These are phyloP conservation scores for Boletus pseudo-olivaceus DNA, from an alignment of 768 basidiomycete species.

Conservation along the genomic window DNA sequence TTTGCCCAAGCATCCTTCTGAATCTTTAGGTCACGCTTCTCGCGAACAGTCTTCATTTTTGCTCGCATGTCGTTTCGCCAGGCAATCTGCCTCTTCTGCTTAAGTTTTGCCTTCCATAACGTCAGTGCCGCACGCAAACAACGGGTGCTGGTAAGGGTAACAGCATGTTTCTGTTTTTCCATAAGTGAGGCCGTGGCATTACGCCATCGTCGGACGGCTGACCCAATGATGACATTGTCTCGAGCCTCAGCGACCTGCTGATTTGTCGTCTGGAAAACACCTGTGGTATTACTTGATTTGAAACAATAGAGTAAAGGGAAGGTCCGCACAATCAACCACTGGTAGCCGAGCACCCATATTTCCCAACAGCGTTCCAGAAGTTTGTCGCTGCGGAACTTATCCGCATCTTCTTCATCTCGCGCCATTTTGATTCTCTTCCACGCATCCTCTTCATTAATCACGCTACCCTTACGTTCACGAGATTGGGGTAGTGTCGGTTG, in stretches of 20 bases:
- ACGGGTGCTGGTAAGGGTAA: constrained; percentile 42
- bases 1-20: constrained; percentile 57
- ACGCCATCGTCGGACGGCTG: constrained; percentile 61
- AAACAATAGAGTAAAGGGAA: constrained; percentile 11
- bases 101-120: constrained; percentile 54
- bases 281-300: constrained; percentile 11
- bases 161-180: constrained; percentile 42
- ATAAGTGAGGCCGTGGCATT: constrained; percentile 34
- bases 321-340: constrained; percentile 68
- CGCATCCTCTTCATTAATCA: constrained; percentile 67
- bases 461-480: constrained; percentile 44
- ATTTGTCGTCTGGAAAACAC: constrained; percentile 55
- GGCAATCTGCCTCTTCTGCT: constrained; percentile 50
- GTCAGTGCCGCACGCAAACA: constrained; percentile 40
- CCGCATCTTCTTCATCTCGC: constrained; percentile 69
- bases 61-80: constrained; percentile 71
- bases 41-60: constrained; percentile 62
- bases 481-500: constrained; percentile 18
- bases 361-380: constrained; percentile 71
- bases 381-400: constrained; percentile 58
- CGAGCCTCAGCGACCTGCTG: constrained; percentile 68
- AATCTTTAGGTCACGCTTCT: constrained; percentile 51
- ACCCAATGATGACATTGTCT: constrained; percentile 59
- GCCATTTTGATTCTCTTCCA: constrained; percentile 75
- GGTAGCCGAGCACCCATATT: constrained; percentile 66